phyloP scores from a whole-genome alignment of 2,329 filamentous ascomycete genomes.

The Aschersonia sp. region DNA sequence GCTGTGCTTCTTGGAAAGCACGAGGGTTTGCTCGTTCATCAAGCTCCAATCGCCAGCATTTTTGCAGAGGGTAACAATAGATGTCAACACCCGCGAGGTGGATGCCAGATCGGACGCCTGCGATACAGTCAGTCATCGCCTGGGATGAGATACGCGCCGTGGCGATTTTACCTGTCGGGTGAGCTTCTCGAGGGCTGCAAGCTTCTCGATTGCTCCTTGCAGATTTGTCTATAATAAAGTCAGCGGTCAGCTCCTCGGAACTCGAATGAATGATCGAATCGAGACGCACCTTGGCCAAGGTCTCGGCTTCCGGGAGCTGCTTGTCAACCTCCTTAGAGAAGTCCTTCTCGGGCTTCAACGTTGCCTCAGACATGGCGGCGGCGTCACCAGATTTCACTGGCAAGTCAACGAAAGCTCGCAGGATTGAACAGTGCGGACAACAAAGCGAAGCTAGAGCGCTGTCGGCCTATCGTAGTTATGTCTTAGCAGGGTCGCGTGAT shows the following conservation, averaged over 20 bases:
- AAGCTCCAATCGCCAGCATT: slow-evolving; percentile 84
- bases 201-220: slow-evolving; percentile 83
- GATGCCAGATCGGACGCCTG: slow-evolving; percentile 92
- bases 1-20: slow-evolving; percentile 98
- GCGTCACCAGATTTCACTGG: background rate
- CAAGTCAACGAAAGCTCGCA: background rate
- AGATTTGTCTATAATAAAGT: slow-evolving; percentile 48
- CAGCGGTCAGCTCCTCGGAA: slow-evolving; percentile 9
- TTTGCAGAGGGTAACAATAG: slow-evolving; percentile 90
- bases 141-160: slow-evolving; percentile 5
- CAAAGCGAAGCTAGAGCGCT: background rate
- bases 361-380: slow-evolving; percentile 60
- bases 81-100: slow-evolving; percentile 74
- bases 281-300: slow-evolving; percentile 60
- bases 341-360: slow-evolving; percentile 94
- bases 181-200: slow-evolving; percentile 86
- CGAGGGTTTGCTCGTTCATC: slow-evolving; percentile 89
- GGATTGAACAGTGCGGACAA: background rate
- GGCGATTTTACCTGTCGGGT: slow-evolving; percentile 63
- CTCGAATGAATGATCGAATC: no score
- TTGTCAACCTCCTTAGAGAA: slow-evolving; percentile 92
- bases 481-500: background rate
- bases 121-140: slow-evolving; percentile 6
- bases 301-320: slow-evolving; percentile 79
- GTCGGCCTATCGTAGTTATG: background rate